Percentiles rank a stretch among this genome's conserved stretches.
Evolutionary conservation across 495 filamentous ascomycete genomes (phyloP).

Genomic region (Immersiella caudata): DNA sequence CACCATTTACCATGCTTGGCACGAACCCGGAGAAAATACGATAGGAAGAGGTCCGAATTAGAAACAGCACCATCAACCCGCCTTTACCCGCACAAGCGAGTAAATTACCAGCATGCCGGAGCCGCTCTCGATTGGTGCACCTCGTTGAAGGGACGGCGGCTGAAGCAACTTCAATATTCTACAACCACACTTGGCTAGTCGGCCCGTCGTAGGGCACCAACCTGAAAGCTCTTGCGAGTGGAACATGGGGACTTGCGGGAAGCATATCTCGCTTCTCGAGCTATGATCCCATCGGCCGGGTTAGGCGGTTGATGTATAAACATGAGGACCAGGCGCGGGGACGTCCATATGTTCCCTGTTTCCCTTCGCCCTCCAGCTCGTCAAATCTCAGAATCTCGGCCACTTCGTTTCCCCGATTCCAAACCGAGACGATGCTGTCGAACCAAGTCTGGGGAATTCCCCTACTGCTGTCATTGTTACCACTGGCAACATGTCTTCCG

Average conservation of each 20-base stretch:
- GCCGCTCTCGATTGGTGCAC: background rate
- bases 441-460: background rate
- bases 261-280: background rate
- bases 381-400: background rate
- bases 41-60: background rate
- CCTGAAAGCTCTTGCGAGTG: background rate
- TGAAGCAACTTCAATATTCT: constrained; percentile 7
- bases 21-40: background rate
- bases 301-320: constrained; percentile 1
- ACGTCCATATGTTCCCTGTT: background rate
- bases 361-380: background rate
- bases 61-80: background rate
- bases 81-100: background rate
- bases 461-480: background rate
- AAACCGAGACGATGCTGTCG: background rate
- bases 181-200: background rate
- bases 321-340: background rate
- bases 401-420: background rate
- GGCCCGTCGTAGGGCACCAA: background rate
- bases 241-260: constrained; percentile 18
- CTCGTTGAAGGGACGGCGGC: background rate
- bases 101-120: background rate
- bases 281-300: background rate
- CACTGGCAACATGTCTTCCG: background rate
- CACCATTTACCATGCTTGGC: background rate